Evolutionary conservation across 352 stramenopile species (phyloP), one percentile per base, ranked within the genome.

Genomic region (Thalassiosira pacifica): DNA sequence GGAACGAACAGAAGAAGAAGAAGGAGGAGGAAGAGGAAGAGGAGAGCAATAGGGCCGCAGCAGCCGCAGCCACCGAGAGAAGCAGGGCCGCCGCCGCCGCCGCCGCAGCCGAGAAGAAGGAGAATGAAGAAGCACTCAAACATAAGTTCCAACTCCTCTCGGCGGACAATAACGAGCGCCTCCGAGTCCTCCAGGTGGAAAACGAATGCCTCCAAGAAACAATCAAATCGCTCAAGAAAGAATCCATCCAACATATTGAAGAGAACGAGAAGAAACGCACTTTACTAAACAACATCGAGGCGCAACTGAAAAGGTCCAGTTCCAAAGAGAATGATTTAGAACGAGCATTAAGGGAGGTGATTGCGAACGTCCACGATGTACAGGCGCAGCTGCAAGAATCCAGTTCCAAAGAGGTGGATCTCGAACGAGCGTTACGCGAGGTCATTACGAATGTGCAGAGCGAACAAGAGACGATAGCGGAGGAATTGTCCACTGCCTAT

Each of bases 381-480:
- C 57, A 74, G 34, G 66, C 24, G n/a, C 45, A 83, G 32, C n/a
- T 76, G 19, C 10, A 76, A 19, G 32, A 73, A 27, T 72, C 29
- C 42, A 71, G 55, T 31, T 42, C 40, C n/a, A 77, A 71, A 22
- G 76, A 83, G 29, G 16, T 19, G 48, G 66, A 76, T 24, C 31
- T 72, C 16, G 53, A 70, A 37, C 65, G 24, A 24, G 26, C 27
- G n/a, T 40, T 83, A 24, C 55, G 52, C 18, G 76, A 71, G 29
- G 53, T 83, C 3, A 73, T 83, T 19, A 70, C 59, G 13, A 77
- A 83, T n/a, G 53, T 83, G 9, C 26, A 76, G 31, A 69, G 37
- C 42, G 63, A 82, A 75, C 74, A 69, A 27, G 3, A 42, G 6
- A 52, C 69, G 18, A 59, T 40, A 19, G 19, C 32, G 34, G 34